Percentiles rank a stretch among this genome's conserved stretches.
phyloP scores from a whole-genome alignment of 495 filamentous ascomycete genomes.

The Penicillium paradoxum region DNA sequence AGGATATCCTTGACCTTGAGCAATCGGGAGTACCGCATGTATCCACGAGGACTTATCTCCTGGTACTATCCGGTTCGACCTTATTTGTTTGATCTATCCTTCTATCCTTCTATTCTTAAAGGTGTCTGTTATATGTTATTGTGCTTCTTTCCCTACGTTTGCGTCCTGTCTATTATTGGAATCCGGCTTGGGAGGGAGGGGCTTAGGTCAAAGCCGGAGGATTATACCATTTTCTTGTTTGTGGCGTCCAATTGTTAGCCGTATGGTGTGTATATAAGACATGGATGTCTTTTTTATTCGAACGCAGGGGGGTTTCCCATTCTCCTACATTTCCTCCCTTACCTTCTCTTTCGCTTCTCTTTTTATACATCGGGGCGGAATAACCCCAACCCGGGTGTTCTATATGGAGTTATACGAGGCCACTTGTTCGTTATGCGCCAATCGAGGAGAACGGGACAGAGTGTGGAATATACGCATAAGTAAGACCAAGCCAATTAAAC shows the following conservation, averaged over 20 bases:
- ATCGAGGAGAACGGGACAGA: too few relatives aligned
- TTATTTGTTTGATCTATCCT: slow-evolving; percentile 18
- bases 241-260: slow-evolving; percentile 1
- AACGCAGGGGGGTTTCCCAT: neutral
- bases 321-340: neutral
- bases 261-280: slow-evolving; percentile 5
- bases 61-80: slow-evolving; percentile 2
- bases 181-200: slow-evolving; percentile 1
- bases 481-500: neutral
- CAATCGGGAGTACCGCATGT: neutral
- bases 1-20: neutral
- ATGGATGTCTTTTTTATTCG: neutral
- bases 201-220: slow-evolving; percentile 3
- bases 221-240: slow-evolving; percentile 12
- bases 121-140: slow-evolving; percentile 26
- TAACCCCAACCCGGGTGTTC: neutral
- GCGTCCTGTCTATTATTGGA: neutral
- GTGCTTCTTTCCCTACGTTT: slow-evolving; percentile 11
- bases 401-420: neutral
- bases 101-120: slow-evolving; percentile 9
- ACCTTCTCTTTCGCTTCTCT: neutral
- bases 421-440: neutral
- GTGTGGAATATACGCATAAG: neutral
- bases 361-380: slow-evolving; percentile 1
- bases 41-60: slow-evolving; percentile 6